Evolutionary conservation across 1,139 yeast genomes (phyloP), one percentile per base, ranked within the genome.

Genomic region (Pichia sp.): DNA sequence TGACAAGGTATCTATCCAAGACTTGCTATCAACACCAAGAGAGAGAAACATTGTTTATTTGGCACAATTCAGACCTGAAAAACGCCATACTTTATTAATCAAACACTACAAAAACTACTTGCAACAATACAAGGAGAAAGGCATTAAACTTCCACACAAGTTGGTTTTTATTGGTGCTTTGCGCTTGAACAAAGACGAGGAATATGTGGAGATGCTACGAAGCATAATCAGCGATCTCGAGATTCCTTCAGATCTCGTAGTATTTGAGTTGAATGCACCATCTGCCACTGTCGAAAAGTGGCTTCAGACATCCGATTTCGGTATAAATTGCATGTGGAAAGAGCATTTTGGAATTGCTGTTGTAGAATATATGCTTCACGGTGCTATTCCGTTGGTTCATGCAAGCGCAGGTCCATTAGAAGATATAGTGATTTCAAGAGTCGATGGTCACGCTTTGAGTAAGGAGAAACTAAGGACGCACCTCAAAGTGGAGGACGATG

Each of bases 281-380:
- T 88, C 89, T 72, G 75, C 73, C 2, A 78, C 75, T 26, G 83
- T 95, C 19, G 73, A 79, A 44, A 63, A 69, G 34, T 76, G 79
- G 57, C 72, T 95, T 44, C 64, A 74, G n/a, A 70, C 69, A 8
- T 80, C 91, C 2, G 80, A 83, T 40, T 83, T 80, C 61, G 99
- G 99, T 3, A 74, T 93, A 46, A 91, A 95, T 64, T 93, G 96
- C 26, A 95, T 95, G 99, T 95, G 99, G 99, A 93, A 95, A 68
- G 99, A 95, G 71, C 99, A 95, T 71, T 95, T 95, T 66, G 99
- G 99, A 19, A 95, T 95, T 64, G 95, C 96, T 1, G 95, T 93
- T 7, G 99, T 93, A 8, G 99, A 95, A 69, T 91, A 91, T 65
- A 75, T 87, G 72, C 85, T 95, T 1, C 80, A 88, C 50, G 98